Base-by-base conservation (phyloP, 2,329 filamentous ascomycete species). In the Dryadomyces quercus-mongolicae region DNA sequence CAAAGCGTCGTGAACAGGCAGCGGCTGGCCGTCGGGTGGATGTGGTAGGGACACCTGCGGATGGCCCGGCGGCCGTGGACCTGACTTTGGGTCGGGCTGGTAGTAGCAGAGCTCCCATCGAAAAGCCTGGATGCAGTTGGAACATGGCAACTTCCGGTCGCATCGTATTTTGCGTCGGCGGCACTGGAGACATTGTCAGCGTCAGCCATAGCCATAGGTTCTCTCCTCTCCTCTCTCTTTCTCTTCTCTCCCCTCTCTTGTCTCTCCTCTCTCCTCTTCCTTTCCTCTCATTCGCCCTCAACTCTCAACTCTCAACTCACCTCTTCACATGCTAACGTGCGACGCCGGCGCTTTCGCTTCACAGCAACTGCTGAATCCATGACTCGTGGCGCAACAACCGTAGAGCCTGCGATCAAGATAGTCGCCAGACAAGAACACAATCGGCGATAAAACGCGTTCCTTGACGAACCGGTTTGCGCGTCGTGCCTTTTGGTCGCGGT, bases 151-250 rank as follows among this genome's bases (percentile, higher is more conserved):
- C 22, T 68, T 64, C 36, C 69, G 64, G 54, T 74, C 67, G 54
- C 72, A 74, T n/a, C 67, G 64, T 16, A 73, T 67, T 57, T 74
- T 74, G 51, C 72, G 69, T n/a, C 63, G 65, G 10, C 71, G 63
- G 55, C 72, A 74, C 6, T 70, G 63, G 13, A 3, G 18, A 38
- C 7, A 6, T 2, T 9, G 34, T 25, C 21, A 20, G 10, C 46
- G 47, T 53, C 48, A 53, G 53, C 43, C 6, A 38, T n/a, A n/a
- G n/a, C n/a, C n/a, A n/a, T n/a, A n/a, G n/a, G n/a, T 5, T 2
- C n/a, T 31, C 13, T 10, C n/a, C 8, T 13, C n/a, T n/a, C 12
- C n/a, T 31, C n/a, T 15, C 50, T 48, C 18, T 20, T 5, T 2
- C 18, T 21, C 10, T 20, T 1, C 3, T 7, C 34, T 10, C 13